Conservation (phyloP, 306 rosid species). For the Fagus crenata region DNA sequence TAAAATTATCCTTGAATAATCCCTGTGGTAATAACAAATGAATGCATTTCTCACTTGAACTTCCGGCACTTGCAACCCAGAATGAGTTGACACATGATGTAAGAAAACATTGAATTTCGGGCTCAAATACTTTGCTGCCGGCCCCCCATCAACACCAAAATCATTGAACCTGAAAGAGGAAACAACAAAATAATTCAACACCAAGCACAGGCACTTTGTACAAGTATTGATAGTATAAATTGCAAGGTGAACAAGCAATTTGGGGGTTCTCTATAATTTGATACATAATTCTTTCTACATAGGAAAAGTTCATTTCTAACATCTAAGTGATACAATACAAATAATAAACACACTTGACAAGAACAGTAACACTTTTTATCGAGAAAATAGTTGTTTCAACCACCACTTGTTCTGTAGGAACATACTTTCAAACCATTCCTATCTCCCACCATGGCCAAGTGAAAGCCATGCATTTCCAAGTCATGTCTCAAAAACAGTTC, state of each 20-base stretch:
- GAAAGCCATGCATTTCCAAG: neutral
- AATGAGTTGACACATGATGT: slow-evolving; percentile 33
- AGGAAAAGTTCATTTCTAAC: neutral
- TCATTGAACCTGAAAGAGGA: slow-evolving; percentile 49
- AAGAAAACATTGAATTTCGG: slow-evolving; percentile 52
- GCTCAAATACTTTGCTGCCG: slow-evolving; percentile 47
- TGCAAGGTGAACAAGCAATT: no score
- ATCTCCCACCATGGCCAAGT: neutral
- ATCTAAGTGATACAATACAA: neutral
- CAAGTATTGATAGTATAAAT: no score
- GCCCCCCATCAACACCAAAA: slow-evolving; percentile 61
- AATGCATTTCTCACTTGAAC: slow-evolving; percentile 45
- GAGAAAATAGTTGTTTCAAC: neutral
- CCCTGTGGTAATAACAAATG: neutral
- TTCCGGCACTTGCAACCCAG: slow-evolving; percentile 50
- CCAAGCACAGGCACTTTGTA: slow-evolving; percentile 3
- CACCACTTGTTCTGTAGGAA: neutral
- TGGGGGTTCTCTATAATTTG: neutral
- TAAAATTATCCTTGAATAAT: neutral
- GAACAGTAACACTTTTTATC: neutral
- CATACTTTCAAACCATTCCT: neutral
- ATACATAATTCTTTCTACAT: neutral
- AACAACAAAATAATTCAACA: slow-evolving; percentile 4
- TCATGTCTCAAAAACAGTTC: neutral
- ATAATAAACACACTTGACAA: neutral